Evolutionary conservation across 2,329 filamentous ascomycete genomes (phyloP), one percentile per base, ranked within the genome.

Genomic region (Coniochaeta hoffmannii): DNA sequence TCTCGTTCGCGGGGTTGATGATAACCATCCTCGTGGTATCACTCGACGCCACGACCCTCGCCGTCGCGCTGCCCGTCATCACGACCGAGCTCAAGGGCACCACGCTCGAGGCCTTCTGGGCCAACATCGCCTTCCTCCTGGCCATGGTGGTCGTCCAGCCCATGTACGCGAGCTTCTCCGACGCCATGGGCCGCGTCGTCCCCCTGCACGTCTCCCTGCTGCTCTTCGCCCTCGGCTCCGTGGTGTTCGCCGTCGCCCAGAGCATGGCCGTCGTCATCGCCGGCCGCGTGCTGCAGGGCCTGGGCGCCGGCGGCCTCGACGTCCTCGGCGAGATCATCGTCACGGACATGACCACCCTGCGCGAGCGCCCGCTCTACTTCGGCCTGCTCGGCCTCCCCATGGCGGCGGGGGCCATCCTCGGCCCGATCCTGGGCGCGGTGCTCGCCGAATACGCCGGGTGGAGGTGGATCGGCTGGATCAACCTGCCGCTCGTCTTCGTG

Each of bases 231-330:
- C 19, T 54, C 32, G 62, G 62, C 12, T 59, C 81, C 41, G 72
- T 86, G 53, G 78, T 78, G 5, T 69, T 85, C 31, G 82, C 83
- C 71, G 38, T 65, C 19, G 69, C 71, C 0, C 53, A 60, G 5
- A 62, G 53, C 58, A 69, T 69, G 54, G 19, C 50, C 31, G 58
- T 66, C 17, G 57, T 73, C 30, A 65, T 74, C 22, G 51, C 58
- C 7, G 71, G 71, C 15, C 64, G 71, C 4, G 56, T 64, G 2
- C 56, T 73, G 4, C 70, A 74, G 50, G 72, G 71, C 11, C 41
- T 70, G 0, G 68, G 69, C 6, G 65, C 60, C 7, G 67, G 66
- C 22, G 68, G 68, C 0, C 60, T 69, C 3, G 64, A 66, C 36
- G 63, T 68, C 3, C 59, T 69, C 2, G 60, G 55, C 50, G 66